Evolutionary conservation across 1,139 yeast genomes (phyloP).

Genomic region (Lodderomyces metapsilosis): DNA sequence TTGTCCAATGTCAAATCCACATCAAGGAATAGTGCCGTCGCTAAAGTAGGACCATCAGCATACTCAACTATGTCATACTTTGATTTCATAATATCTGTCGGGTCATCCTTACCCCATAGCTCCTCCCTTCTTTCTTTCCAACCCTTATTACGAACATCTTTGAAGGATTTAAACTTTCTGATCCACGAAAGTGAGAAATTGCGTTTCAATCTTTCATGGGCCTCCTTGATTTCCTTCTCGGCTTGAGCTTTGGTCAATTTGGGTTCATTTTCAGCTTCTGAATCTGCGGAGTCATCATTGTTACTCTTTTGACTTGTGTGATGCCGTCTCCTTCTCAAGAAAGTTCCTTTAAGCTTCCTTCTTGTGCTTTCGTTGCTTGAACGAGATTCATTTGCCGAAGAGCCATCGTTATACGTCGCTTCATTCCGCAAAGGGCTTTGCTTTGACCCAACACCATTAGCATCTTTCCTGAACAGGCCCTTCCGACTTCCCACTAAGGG

Average conservation of each 20-base stretch:
- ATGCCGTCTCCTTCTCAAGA: background rate
- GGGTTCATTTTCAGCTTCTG: background rate
- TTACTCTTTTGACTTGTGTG: background rate
- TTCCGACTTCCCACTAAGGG: slow-evolving; percentile 4
- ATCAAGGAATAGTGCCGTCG: slow-evolving; percentile 31
- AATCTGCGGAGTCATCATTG: background rate
- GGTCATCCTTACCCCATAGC: slow-evolving; percentile 38
- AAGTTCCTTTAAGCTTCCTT: background rate
- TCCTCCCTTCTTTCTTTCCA: slow-evolving; percentile 28
- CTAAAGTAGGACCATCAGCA: slow-evolving; percentile 35
- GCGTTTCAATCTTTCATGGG: slow-evolving; percentile 33
- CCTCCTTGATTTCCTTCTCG: slow-evolving; percentile 28
- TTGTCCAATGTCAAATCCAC: slow-evolving; percentile 31
- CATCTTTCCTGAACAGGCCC: background rate
- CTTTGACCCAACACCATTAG: background rate
- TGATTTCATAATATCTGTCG: slow-evolving; percentile 28
- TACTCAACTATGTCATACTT: slow-evolving; percentile 38
- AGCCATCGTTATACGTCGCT: background rate
- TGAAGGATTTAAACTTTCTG: slow-evolving; percentile 28
- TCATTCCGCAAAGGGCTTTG: slow-evolving; percentile 7
- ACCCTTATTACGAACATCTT: slow-evolving; percentile 21
- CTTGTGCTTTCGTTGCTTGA: background rate
- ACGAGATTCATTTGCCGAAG: background rate
- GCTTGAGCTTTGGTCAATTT: slow-evolving; percentile 24
- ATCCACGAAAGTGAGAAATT: slow-evolving; percentile 77